phyloP scores from a whole-genome alignment of 257 asterid species.

The Fraxinus anomala region DNA sequence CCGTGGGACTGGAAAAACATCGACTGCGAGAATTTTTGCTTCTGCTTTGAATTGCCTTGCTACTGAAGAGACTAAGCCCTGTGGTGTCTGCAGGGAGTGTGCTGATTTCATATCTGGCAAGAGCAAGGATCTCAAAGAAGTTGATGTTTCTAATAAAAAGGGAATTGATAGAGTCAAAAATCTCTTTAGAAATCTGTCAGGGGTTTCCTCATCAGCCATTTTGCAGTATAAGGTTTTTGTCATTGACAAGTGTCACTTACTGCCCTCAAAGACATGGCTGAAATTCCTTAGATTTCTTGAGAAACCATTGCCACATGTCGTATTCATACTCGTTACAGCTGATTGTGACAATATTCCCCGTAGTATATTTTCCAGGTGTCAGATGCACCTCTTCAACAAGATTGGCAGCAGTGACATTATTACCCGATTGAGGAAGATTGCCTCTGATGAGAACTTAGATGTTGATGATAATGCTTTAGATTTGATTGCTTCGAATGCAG shows the following conservation, averaged over 20 bases:
- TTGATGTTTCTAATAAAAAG: slow-evolving; percentile 71
- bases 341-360: slow-evolving; percentile 85
- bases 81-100: slow-evolving; percentile 91
- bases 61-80: slow-evolving; percentile 75
- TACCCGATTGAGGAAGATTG: slow-evolving; percentile 71
- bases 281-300: slow-evolving; percentile 75
- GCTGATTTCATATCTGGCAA: slow-evolving; percentile 72
- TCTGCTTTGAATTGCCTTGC: slow-evolving; percentile 93
- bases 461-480: slow-evolving; percentile 82
- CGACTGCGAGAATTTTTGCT: slow-evolving; percentile 80
- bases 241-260: slow-evolving; percentile 82
- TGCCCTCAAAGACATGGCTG: slow-evolving; percentile 88
- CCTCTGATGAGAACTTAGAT: slow-evolving; percentile 63
- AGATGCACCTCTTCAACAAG: slow-evolving; percentile 79
- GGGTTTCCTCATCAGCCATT: slow-evolving; percentile 40
- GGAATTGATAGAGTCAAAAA: slow-evolving; percentile 59
- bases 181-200: slow-evolving; percentile 54
- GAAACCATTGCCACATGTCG: slow-evolving; percentile 67
- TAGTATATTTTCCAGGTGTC: slow-evolving; percentile 78
- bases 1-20: slow-evolving; percentile 95
- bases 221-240: slow-evolving; percentile 65
- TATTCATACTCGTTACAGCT: slow-evolving; percentile 73
- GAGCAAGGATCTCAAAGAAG: slow-evolving; percentile 59
- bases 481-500: slow-evolving; percentile 82
- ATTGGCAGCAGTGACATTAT: slow-evolving; percentile 70